Base-by-base conservation (phyloP, 106 monocot genomes). In the Dendrobium nobile region DNA sequence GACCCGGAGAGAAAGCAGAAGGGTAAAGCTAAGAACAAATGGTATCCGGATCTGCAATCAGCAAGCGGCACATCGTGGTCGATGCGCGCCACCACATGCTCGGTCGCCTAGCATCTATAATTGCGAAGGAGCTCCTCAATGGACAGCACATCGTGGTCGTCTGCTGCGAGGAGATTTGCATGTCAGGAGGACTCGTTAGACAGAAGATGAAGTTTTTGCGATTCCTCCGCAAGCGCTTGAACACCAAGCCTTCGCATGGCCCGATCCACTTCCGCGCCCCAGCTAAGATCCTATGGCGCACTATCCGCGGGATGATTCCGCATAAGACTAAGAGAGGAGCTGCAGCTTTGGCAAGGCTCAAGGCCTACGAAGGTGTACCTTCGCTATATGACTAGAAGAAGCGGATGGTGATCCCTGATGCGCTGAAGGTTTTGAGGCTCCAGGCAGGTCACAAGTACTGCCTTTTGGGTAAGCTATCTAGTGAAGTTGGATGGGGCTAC, bases 241-340 rank as follows among this genome's bases (percentile, higher is more conserved):
- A 96, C 83, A 96, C 96, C 67, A 93, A 96, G 91, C 96, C 96
- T 4, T 93, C 93, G 9, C 96, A 96, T 54, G 93, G 96, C 4
- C 96, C 96, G 70, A 96, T 96, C 78, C 96, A 96, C 76, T 96
- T 90, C 82, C 93, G 96, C 4, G 79, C 96, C 42, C 96, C 96
- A 7, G 84, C 96, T 55, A 96, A 93, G 88, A 96, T 96, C 80
- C 88, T 96, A 44, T 96, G 93, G 96, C 82, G 93, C 65, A 93
- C 96, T 41, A 86, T 96, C 78, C 90, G 93, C 27, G 96, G 93
- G 67, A 96, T 96, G 93, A 92, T 93, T 31, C 96, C 96, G 2
- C 96, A 96, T 85, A 96, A 96, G 86, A 96, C 96, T 4, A 96
- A 96, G 88, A 88, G 96, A 5, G 96, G 96, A 19, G 93, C 89